Conservation (phyloP, 129 eudicot genomes). For the Helichrysum umbraculigerum region DNA sequence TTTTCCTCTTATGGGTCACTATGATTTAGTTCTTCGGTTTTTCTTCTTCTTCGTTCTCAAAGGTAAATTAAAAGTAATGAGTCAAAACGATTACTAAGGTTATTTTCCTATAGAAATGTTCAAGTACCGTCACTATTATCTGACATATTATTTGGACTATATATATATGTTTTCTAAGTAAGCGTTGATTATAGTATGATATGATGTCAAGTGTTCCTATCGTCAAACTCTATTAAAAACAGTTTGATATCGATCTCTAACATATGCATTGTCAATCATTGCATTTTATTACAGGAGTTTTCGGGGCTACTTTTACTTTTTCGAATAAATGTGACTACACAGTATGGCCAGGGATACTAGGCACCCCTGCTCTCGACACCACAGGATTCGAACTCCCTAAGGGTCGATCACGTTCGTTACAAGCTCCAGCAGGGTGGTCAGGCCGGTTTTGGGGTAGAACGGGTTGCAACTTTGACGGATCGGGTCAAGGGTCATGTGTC, state of each 20-base stretch:
- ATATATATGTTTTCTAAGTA: not conserved
- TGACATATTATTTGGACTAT: not conserved
- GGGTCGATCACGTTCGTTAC: slow-evolving; percentile 48
- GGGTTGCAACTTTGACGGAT: slow-evolving; percentile 53
- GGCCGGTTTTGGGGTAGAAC: slow-evolving; percentile 81
- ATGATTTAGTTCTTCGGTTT: slow-evolving; percentile 11
- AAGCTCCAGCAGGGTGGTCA: slow-evolving; percentile 76
- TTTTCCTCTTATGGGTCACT: slow-evolving; percentile 20
- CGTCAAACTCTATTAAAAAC: no score
- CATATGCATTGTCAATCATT: slow-evolving; percentile 22
- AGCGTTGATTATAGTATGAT: no score
- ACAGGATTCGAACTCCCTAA: slow-evolving; percentile 63
- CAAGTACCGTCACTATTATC: not conserved
- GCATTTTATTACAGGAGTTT: slow-evolving; percentile 29
- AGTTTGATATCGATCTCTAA: not conserved
- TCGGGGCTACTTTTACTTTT: slow-evolving; percentile 55
- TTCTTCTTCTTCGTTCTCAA: slow-evolving; percentile 16
- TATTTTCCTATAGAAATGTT: not conserved
- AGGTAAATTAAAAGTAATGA: slow-evolving; percentile 23
- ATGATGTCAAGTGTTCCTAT: no score
- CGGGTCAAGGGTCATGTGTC: slow-evolving; percentile 50
- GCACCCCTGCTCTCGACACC: slow-evolving; percentile 55
- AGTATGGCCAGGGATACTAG: slow-evolving; percentile 69
- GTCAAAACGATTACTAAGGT: no score
- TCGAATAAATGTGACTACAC: slow-evolving; percentile 58